Evolutionary conservation across 2,329 filamentous ascomycete genomes (phyloP).

Genomic region (Sporothrix protearum): DNA sequence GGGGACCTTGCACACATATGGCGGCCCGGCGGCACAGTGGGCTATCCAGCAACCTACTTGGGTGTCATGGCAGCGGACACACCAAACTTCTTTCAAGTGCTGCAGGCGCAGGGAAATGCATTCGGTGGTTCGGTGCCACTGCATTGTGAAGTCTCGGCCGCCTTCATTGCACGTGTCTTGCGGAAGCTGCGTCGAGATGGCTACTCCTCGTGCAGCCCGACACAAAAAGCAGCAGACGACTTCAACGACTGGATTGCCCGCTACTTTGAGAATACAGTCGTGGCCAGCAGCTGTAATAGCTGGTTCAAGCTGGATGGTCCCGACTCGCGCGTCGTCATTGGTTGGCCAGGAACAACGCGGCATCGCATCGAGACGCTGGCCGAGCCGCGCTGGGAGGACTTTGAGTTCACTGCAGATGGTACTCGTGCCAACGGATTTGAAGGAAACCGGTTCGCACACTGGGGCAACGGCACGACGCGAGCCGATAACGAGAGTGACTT

Average conservation of each 20-base stretch:
- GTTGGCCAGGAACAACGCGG: background rate
- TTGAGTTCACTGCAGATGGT: background rate
- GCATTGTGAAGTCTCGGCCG: background rate
- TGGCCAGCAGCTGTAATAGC: background rate
- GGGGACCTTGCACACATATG: too few species aligned
- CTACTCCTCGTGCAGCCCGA: background rate
- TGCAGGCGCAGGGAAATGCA: background rate
- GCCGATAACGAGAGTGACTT: background rate
- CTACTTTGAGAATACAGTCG: background rate
- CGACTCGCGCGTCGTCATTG: slow-evolving; percentile 3
- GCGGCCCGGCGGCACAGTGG: too few species aligned
- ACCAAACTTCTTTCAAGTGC: background rate
- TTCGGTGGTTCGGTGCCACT: background rate
- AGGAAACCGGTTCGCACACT: background rate
- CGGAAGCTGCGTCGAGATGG: background rate
- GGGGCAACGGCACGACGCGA: background rate
- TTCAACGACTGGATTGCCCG: background rate
- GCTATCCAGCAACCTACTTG: background rate
- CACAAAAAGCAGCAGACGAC: background rate
- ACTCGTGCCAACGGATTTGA: background rate
- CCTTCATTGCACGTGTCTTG: background rate
- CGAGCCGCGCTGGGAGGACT: background rate
- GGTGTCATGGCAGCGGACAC: background rate
- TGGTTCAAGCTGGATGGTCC: slow-evolving; percentile 2
- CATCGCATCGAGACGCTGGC: background rate